Percentiles rank a stretch among this genome's conserved stretches.
phyloP scores from a whole-genome alignment of 768 basidiomycete genomes.

The Gloeostereum incarnatum region DNA sequence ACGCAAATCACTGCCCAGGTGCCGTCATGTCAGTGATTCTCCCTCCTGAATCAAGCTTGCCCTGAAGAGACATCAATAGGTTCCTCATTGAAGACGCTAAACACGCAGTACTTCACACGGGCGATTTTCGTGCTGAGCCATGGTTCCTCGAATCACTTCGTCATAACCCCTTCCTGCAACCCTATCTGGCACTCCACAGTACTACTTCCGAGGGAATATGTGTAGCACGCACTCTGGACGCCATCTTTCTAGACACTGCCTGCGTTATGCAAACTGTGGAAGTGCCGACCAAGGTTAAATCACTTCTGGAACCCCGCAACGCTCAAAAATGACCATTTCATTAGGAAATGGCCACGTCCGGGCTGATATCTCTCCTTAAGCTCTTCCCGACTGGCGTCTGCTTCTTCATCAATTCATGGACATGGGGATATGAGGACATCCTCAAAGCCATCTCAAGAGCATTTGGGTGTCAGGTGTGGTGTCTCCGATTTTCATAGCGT shows the following conservation, averaged over 20 bases:
- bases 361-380: slow-evolving; percentile 61
- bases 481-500: slow-evolving; percentile 3
- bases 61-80: slow-evolving; percentile 31
- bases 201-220: not conserved
- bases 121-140: slow-evolving; percentile 86
- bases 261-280: slow-evolving; percentile 40
- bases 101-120: slow-evolving; percentile 81
- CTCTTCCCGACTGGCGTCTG: slow-evolving; percentile 53
- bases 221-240: slow-evolving; percentile 44
- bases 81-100: slow-evolving; percentile 69
- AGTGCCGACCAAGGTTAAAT: slow-evolving; percentile 51
- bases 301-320: too few relatives aligned
- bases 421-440: slow-evolving; percentile 93
- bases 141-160: slow-evolving; percentile 63
- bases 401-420: slow-evolving; percentile 93
- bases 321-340: too few relatives aligned
- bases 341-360: slow-evolving; percentile 60
- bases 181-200: slow-evolving; percentile 42
- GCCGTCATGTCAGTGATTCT: slow-evolving; percentile 65
- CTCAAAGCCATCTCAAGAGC: slow-evolving; percentile 62
- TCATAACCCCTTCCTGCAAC: slow-evolving; percentile 63
- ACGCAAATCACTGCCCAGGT: slow-evolving; percentile 95
- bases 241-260: slow-evolving; percentile 82
- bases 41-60: not conserved
- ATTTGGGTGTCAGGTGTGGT: slow-evolving; percentile 59